Percentiles rank a stretch among this genome's conserved stretches.
Conservation (phyloP, 805 yeast genomes). For the Priceomyces melissophilus region DNA sequence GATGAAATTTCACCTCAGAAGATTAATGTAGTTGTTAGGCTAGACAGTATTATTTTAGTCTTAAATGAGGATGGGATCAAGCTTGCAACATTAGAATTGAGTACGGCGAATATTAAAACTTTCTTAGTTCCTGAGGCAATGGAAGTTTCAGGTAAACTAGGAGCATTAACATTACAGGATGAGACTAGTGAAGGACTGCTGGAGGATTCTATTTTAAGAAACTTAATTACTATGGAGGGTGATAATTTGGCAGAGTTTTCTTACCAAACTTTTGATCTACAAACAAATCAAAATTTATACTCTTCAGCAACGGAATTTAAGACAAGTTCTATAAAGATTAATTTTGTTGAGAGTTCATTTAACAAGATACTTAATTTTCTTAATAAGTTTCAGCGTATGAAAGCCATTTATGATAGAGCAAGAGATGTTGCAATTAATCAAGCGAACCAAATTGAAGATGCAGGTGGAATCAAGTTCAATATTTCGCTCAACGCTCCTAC, state of each 20-base stretch:
- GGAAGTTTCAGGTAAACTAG: constrained; percentile 68
- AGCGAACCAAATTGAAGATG: constrained; percentile 60
- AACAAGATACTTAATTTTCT: constrained; percentile 63
- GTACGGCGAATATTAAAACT: constrained; percentile 67
- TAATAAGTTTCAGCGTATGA: constrained; percentile 78
- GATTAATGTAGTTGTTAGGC: constrained; percentile 61
- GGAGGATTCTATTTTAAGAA: constrained; percentile 55
- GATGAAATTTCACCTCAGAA: constrained; percentile 66
- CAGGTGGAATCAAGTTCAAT: constrained; percentile 66
- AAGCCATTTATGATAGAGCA: constrained; percentile 82
- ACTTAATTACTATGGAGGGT: constrained; percentile 76
- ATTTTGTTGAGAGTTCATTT: constrained; percentile 79
- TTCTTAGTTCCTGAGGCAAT: constrained; percentile 71
- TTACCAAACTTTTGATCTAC: constrained; percentile 74
- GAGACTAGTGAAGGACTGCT: constrained; percentile 66
- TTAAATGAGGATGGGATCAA: constrained; percentile 81
- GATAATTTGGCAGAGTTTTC: constrained; percentile 74
- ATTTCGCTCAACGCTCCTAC: constrained; percentile 77
- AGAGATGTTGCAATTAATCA: constrained; percentile 85
- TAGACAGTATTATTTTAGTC: constrained; percentile 71
- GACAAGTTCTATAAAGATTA: constrained; percentile 72
- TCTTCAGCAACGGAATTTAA: constrained; percentile 58
- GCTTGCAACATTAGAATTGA: constrained; percentile 72
- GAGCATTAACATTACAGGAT: constrained; percentile 75
- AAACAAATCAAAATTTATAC: constrained; percentile 46